These are phyloP conservation scores for Neoboletus magnificus DNA, from an alignment of 768 basidiomycete species.

Conservation along the genomic window DNA sequence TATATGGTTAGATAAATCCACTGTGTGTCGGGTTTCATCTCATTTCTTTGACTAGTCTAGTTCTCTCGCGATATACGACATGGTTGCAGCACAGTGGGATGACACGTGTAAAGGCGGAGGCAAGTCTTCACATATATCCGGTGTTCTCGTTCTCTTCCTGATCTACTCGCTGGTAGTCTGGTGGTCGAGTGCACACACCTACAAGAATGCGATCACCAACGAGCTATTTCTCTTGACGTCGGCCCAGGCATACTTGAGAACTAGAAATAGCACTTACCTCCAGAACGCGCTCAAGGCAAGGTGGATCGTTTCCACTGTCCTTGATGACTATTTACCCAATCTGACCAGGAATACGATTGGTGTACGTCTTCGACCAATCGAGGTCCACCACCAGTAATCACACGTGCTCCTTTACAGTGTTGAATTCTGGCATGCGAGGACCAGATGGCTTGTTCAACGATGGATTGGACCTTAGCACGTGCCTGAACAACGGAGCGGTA, in stretches of 20 bases:
- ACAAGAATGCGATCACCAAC: constrained; percentile 64
- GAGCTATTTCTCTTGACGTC: constrained; percentile 52
- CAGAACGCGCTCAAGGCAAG: constrained; percentile 46
- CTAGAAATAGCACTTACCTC: constrained; percentile 39
- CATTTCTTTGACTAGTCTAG: constrained; percentile 35
- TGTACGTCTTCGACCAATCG: constrained; percentile 17
- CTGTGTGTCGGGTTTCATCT: constrained; percentile 28
- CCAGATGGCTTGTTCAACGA: constrained; percentile 32
- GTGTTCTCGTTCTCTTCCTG: neutral
- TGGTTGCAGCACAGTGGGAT: constrained; percentile 52
- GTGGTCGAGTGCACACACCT: constrained; percentile 53
- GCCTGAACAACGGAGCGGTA: constrained; percentile 28
- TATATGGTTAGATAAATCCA: constrained; percentile 21
- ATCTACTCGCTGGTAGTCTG: constrained; percentile 37
- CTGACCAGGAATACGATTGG: constrained; percentile 26
- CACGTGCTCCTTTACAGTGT: constrained; percentile 15
- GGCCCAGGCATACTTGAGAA: constrained; percentile 43
- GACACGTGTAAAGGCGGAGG: constrained; percentile 50
- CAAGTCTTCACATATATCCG: constrained; percentile 5
- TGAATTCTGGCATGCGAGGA: constrained; percentile 29
- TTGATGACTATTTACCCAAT: neutral
- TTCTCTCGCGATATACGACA: constrained; percentile 47
- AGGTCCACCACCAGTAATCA: neutral
- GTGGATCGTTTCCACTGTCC: neutral
- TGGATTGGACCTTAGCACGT: constrained; percentile 21